phyloP scores from a whole-genome alignment of 768 basidiomycete genomes.

The Phanerochaete sordida region DNA sequence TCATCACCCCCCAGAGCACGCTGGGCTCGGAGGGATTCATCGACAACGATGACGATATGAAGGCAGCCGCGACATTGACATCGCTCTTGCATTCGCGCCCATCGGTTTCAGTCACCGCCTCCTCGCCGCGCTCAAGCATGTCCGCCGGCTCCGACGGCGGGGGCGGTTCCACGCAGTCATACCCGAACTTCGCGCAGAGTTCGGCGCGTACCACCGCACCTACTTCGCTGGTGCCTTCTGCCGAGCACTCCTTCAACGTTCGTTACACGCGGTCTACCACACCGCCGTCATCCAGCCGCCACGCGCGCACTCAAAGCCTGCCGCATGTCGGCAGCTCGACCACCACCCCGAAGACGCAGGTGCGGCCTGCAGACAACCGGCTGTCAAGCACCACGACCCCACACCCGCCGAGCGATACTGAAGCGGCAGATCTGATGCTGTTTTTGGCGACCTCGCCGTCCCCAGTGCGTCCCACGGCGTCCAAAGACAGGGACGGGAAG shows the following conservation, averaged over 20 bases:
- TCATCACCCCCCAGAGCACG: conserved; percentile 15
- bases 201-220: conserved; percentile 51
- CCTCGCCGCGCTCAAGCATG: conserved; percentile 70
- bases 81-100: conserved; percentile 64
- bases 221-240: conserved; percentile 35
- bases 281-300: conserved; percentile 28
- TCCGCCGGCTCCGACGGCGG: conserved; percentile 61
- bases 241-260: conserved; percentile 33
- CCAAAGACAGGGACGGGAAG: conserved; percentile 40
- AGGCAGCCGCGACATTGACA: conserved; percentile 79
- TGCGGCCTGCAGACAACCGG: conserved; percentile 9
- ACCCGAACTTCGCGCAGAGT: conserved; percentile 64
- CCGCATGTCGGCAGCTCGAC: conserved; percentile 16
- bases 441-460: conserved; percentile 85
- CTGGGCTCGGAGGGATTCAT: conserved; percentile 8
- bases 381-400: conserved; percentile 25
- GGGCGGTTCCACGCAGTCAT: conserved; percentile 55
- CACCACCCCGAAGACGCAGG: conserved; percentile 22
- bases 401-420: conserved; percentile 66
- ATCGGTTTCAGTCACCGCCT: conserved; percentile 51
- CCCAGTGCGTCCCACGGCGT: conserved; percentile 59
- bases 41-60: conserved; percentile 54
- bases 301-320: conserved; percentile 16
- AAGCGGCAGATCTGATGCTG: conserved; percentile 84
- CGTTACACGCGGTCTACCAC: conserved; percentile 29